Evolutionary conservation across 2,329 filamentous ascomycete genomes (phyloP), one percentile per base, ranked within the genome.

Genomic region (Nemania bipapillata): DNA sequence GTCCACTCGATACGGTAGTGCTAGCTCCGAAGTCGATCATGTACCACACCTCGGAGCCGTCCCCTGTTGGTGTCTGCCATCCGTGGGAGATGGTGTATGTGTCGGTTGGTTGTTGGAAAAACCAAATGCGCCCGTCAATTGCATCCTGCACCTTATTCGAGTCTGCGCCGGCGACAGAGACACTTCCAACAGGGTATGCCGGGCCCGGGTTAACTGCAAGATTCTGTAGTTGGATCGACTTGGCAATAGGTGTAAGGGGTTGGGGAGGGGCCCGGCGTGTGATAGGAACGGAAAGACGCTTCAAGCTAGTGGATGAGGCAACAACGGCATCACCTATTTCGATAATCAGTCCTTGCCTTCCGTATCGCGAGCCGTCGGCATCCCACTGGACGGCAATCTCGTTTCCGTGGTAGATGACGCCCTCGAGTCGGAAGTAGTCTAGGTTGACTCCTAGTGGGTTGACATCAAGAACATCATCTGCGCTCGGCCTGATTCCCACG

Each of bases 121-220:
- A 69, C 66, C 66, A 69, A 17, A 66, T 63, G 9, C 66, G 66
- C 15, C 66, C 66, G n/a, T 69, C 66, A 11, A 69, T 69, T 12
- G 66, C 66, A 42, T 69, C 63, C 35, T 69, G 66, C n/a, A 69
- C 63, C 45, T 69, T 65, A 28, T 55, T 45, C 15, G 64, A 15
- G 26, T 64, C 67, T 1, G 67, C 59, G 26, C 28, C 42, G 7
- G 63, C 7, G 9, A 66, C 67, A 5, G 67, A 67, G 9, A 63
- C 63, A 12, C 67, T 67, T 2, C 63, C 67, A 4, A 64, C 64
- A 3, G 63, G 63, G 53, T 64, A 70, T 8, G 60, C 37, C 3
- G 67, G 59, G 30, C 28, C 49, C 6, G 63, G 28, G 5, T 66
- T 30, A 35, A 32, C 11, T 7, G 50, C 60, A 1, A 37, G n/a